Percentiles rank a stretch among this genome's conserved stretches.
phyloP scores from a whole-genome alignment of 1,284 basidiomycete genomes.

The Cutaneotrichosporon cavernicola region DNA sequence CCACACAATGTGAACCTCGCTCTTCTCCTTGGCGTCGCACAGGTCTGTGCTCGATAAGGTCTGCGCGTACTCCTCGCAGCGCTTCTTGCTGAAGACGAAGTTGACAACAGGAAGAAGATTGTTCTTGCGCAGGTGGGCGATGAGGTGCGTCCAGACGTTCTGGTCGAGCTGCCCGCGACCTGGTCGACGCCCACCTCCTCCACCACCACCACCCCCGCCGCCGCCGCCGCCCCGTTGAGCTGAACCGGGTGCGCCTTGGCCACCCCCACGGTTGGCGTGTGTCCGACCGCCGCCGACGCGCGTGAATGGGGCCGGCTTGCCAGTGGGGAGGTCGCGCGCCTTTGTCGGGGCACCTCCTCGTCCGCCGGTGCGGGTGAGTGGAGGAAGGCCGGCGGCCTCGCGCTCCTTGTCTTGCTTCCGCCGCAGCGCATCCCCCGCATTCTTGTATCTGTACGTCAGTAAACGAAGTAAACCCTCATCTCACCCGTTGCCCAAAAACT shows the following conservation, averaged over 20 bases:
- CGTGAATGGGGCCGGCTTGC: constrained; percentile 44
- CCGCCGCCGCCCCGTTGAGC: constrained; percentile 47
- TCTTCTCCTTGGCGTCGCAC: constrained; percentile 82
- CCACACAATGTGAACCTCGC: constrained; percentile 91
- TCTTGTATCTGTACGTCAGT: constrained; percentile 67
- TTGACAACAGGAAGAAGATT: constrained; percentile 88
- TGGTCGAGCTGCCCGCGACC: constrained; percentile 68
- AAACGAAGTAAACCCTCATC: constrained; percentile 18
- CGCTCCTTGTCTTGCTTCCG: constrained; percentile 97
- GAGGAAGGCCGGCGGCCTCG: constrained; percentile 84
- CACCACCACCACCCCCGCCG: constrained; percentile 58
- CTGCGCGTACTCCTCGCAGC: constrained; percentile 92
- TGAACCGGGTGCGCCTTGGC: constrained; percentile 38
- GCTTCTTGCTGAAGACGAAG: constrained; percentile 96
- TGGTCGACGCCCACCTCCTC: constrained; percentile 57
- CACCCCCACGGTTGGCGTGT: constrained; percentile 48
- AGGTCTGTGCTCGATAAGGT: constrained; percentile 87
- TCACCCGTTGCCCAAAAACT: constrained; percentile 74
- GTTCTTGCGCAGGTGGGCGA: constrained; percentile 82
- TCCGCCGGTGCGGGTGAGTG: constrained; percentile 74
- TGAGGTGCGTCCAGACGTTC: constrained; percentile 89
- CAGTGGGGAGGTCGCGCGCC: constrained; percentile 47
- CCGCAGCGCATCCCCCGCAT: constrained; percentile 80
- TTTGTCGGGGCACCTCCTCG: constrained; percentile 63
- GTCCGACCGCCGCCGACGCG: constrained; percentile 43